Conservation (phyloP, 2,329 filamentous ascomycete species). For the Akanthomyces lecanii region DNA sequence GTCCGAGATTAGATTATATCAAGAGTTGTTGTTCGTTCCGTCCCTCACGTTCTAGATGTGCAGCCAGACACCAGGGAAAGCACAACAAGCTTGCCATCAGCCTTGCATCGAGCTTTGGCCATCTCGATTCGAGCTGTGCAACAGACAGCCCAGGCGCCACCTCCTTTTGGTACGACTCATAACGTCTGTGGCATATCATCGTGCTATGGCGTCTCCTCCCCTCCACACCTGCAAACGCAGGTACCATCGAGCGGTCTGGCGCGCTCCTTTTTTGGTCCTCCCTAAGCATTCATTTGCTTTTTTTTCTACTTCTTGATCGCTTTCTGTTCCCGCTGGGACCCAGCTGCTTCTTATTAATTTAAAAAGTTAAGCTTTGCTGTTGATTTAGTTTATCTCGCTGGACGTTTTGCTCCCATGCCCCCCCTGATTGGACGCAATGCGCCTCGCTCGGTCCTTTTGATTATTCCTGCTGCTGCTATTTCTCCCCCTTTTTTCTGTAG, state of each 20-base stretch:
- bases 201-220: not conserved
- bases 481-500: no score
- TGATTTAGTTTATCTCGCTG: not conserved
- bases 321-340: not conserved
- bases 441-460: not conserved
- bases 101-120: no score
- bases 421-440: not conserved
- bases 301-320: not conserved
- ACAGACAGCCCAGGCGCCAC: not conserved
- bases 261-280: not conserved
- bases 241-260: not conserved
- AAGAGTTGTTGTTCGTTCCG: no score
- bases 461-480: not conserved
- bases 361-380: not conserved
- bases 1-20: no score
- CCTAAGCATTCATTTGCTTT: not conserved
- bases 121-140: not conserved
- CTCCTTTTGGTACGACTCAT: not conserved
- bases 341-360: not conserved
- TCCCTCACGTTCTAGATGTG: no score
- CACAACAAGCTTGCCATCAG: no score
- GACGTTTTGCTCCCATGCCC: not conserved
- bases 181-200: not conserved
- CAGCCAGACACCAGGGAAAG: no score
- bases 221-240: constrained; percentile 5